Conservation (phyloP, 1,139 yeast genomes). For the Protomyces arabidopsidicola region DNA sequence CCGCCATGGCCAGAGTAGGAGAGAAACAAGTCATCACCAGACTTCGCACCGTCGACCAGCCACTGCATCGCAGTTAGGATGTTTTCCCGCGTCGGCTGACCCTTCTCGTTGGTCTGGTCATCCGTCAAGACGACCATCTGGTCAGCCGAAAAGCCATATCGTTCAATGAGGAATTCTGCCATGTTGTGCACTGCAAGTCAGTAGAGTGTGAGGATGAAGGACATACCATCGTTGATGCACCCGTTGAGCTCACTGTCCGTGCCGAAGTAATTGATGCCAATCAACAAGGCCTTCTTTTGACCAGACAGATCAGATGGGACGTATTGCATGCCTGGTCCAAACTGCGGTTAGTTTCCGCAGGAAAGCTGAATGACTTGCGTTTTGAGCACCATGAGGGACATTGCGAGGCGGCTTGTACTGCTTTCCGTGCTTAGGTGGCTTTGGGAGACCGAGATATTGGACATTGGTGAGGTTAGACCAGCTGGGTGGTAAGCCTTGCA, state of each 20-base stretch:
- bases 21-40: not conserved
- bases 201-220: not conserved
- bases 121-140: slow-evolving; percentile 80
- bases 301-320: slow-evolving; percentile 44
- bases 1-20: slow-evolving; percentile 91
- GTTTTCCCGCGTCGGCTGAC: slow-evolving; percentile 71
- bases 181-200: not conserved
- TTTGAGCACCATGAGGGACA: not conserved
- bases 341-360: not conserved
- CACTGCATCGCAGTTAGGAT: slow-evolving; percentile 85
- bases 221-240: slow-evolving; percentile 61
- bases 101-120: slow-evolving; percentile 61
- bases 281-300: slow-evolving; percentile 66
- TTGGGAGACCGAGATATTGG: not conserved
- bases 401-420: not conserved
- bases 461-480: not conserved
- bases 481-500: not conserved
- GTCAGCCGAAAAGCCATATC: slow-evolving; percentile 63
- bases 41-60: slow-evolving; percentile 70
- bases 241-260: slow-evolving; percentile 66
- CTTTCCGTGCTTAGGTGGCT: not conserved
- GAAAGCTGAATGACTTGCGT: not conserved
- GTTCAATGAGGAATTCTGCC: slow-evolving; percentile 38
- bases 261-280: slow-evolving; percentile 85
- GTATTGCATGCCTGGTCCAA: not conserved